Evolutionary conservation across 2,329 filamentous ascomycete species (phyloP).

Genomic region (Clonostachys rosea): DNA sequence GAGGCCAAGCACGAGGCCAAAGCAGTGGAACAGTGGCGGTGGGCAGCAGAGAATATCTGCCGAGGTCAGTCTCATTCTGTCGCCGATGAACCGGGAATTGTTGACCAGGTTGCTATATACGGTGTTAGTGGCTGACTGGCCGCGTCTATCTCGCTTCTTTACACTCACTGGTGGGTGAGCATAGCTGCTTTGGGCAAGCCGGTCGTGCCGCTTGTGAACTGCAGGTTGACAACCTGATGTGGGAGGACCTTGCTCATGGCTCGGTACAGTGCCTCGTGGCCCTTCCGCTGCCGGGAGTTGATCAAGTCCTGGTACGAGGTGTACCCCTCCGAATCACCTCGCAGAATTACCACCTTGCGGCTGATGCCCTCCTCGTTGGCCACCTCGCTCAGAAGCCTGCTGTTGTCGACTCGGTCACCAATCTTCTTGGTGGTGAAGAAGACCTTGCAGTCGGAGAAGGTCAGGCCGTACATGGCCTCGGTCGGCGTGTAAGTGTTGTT

Average conservation of each 20-base stretch:
- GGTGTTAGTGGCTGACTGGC: slow-evolving; percentile 1
- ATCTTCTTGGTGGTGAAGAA: slow-evolving; percentile 70
- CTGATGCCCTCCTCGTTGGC: slow-evolving; percentile 23
- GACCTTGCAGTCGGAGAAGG: slow-evolving; percentile 67
- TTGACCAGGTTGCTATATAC: slow-evolving; percentile 52
- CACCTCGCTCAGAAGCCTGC: slow-evolving; percentile 50
- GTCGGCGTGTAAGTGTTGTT: slow-evolving; percentile 79
- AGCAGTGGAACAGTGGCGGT: slow-evolving; percentile 82
- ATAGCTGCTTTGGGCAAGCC: slow-evolving; percentile 70
- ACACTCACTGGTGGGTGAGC: slow-evolving; percentile 62
- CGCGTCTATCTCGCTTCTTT: not conserved
- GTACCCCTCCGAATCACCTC: slow-evolving; percentile 47
- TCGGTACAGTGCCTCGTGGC: slow-evolving; percentile 43
- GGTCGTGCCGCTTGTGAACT: slow-evolving; percentile 74
- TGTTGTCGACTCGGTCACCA: slow-evolving; percentile 56
- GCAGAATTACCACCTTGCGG: slow-evolving; percentile 55
- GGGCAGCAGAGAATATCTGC: slow-evolving; percentile 74
- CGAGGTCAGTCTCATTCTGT: slow-evolving; percentile 65
- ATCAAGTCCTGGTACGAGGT: slow-evolving; percentile 57
- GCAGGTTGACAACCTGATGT: slow-evolving; percentile 67
- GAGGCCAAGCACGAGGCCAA: slow-evolving; percentile 73
- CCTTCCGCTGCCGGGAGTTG: slow-evolving; percentile 40
- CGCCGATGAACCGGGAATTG: slow-evolving; percentile 67
- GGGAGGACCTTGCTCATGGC: slow-evolving; percentile 52
- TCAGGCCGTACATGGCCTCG: slow-evolving; percentile 67